Evolutionary conservation across 192 early-diverging fungal species (phyloP), one percentile per base, ranked within the genome.

Genomic region (Spinellus fusiger): DNA sequence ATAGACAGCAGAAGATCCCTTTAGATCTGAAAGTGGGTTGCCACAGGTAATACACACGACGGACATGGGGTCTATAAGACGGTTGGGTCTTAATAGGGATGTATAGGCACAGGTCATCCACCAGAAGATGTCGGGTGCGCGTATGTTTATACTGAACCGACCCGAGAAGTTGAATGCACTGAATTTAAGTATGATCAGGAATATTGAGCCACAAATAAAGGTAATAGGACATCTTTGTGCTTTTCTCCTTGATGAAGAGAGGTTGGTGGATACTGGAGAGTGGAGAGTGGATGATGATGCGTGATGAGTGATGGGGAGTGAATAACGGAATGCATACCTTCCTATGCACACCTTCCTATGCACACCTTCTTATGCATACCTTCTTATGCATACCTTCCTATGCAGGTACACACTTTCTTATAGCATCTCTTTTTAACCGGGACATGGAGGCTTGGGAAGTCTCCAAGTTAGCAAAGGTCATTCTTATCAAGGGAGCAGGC

Each of bases 101-200:
- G 2, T 16, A 52, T 12, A 70, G 69, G 60, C 56, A 1, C 35
- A 64, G 32, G 69, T 70, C 10, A 44, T 70, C 37, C 69, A 70
- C 51, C 48, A 53, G 44, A 70, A 70, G 34, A 5, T 61, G 26
- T 65, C 80, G 5, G 73, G 74, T 12, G 75, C 75, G 37, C 84
- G 90, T 15, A 77, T 84, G 34, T 77, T 89, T 65, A 76, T 89
- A 49, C 78, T 93, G 61, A 91, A 89, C 65, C 74, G 93, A 29
- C 93, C 93, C 1, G 76, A 84, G 54, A 86, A 85, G n/a, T 75
- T 94, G 16, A 98, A 98, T 73, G 89, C 94, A 29, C 80, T 98
- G 54, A 93, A 87, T 63, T 68, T 85, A 55, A 76, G 78, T 51
- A 97, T 98, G 96, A 80, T 96, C 50, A 65, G 88, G 32, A 80